These are phyloP conservation scores for Penicillium capsulatum DNA, from an alignment of 2,329 filamentous ascomycete genomes.

Conservation along the genomic window DNA sequence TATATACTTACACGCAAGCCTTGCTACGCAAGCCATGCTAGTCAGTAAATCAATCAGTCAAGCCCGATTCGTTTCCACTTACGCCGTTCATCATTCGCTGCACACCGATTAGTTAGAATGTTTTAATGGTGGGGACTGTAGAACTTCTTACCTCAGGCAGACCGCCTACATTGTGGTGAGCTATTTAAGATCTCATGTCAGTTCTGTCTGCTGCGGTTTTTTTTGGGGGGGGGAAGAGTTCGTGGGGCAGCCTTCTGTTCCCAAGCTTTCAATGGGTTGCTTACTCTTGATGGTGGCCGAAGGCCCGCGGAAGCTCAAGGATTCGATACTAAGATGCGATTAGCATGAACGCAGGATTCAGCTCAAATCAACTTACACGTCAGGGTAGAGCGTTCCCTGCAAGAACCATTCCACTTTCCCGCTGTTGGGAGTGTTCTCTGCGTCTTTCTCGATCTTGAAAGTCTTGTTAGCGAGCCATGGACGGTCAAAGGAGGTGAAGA, in stretches of 20 bases:
- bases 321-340: constrained; percentile 50
- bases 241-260: neutral
- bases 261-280: constrained; percentile 39
- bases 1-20: constrained; percentile 14
- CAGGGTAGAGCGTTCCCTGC: constrained; percentile 79
- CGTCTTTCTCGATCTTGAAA: constrained; percentile 18
- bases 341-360: neutral
- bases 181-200: constrained; percentile 10
- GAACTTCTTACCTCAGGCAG: constrained; percentile 37
- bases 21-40: constrained; percentile 11
- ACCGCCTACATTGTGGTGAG: constrained; percentile 64
- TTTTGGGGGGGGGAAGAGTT: neutral
- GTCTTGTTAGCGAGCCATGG: constrained; percentile 6
- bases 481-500: neutral
- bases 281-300: constrained; percentile 70
- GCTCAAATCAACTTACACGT: constrained; percentile 42
- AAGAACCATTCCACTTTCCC: constrained; percentile 76
- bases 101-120: constrained; percentile 9
- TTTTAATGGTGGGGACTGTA: neutral
- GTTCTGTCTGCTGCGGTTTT: constrained; percentile 27
- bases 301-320: constrained; percentile 68
- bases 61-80: constrained; percentile 19
- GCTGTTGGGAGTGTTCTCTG: constrained; percentile 32
- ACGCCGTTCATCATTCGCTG: constrained; percentile 50
- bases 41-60: constrained; percentile 4